Evolutionary conservation across 768 basidiomycete species (phyloP), one percentile per base, ranked within the genome.

Genomic region (Gloeopeniophorella convolvens): DNA sequence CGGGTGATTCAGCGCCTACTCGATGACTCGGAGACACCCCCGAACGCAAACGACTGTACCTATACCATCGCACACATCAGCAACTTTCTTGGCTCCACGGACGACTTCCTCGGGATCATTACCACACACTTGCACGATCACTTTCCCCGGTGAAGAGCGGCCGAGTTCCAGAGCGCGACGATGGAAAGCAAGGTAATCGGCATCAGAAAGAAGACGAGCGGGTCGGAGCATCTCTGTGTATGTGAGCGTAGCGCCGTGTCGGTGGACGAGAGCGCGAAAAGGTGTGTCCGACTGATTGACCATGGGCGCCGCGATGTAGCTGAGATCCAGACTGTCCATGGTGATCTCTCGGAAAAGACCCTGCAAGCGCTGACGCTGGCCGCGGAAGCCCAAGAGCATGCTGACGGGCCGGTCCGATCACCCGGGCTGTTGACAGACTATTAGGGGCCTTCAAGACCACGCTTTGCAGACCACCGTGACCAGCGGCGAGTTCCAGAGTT

Each of bases 161-260:
- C 48, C 62, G 42, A 54, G 60, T 52, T 56, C 68, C 10, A 90
- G 67, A 56, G 83, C 83, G 5, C 77, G 73, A 40, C 80, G 65
- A 60, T 84, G 78, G 54, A 75, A 72, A 51, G 83, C 77, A 30
- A 83, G 72, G 59, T 87, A 89, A 4, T 78, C 78, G 49, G 66
- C 68, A 55, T 88, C 82, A 54, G 80, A 67, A 35, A 88, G 63
- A 12, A 90, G 70, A 50, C 66, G 73, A 31, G 81, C 72, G 9
- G 87, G 74, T 39, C 74, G 67, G 31, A 84, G 78, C 88, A 90
- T 90, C 61, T 89, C 86, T 3, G 87, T 85, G 65, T 85, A 88
- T 13, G 79, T 70, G 57, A 81, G 61, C 1, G 85, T 85, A 23
- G 83, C 77, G 16, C 82, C 81, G 64, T 88, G 74, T 51, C 68